Evolutionary conservation across 176 grass and related monocot species (phyloP), one percentile per base, ranked within the genome.

Genomic region (Triticum urartu): DNA sequence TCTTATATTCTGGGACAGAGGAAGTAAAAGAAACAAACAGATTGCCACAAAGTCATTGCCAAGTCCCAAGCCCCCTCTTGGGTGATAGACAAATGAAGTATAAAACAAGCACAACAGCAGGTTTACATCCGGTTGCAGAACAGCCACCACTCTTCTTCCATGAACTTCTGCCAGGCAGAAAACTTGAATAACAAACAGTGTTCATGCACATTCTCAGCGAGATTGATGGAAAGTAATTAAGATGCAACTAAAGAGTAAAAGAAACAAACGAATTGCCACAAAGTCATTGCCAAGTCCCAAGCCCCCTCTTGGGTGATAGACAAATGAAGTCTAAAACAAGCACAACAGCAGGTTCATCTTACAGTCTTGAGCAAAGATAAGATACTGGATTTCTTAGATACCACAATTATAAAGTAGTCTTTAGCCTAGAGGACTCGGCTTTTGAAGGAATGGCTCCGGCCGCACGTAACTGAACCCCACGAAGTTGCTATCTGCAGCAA

Each of bases 401-500:
- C 7, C 68, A 28, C n/a, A 40, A 79, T n/a, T 11, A 72, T 26
- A 18, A 39, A 39, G 11, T 59, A 73, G 12, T 17, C 21, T 75
- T 97, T 72, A 97, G 52, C 75, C 86, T 77, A 92, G 88, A 77
- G 91, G 95, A 75, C 91, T 98, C 4, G 89, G 95, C 83, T 85
- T 95, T 38, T 92, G 89, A 76, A 92, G 73, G 64, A 92, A 95
- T 0, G 91, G 80, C 4, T 77, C 65, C 5, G 97, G 94, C 77
- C 90, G 92, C 73, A 92, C 94, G 77, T 92, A 98, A 39, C 88
- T 92, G 90, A 98, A 98, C 63, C 97, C 94, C 72, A 87, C 81
- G 50, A 98, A 98, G 66, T 96, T 83, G 42, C 85, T 94, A 28
- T 87, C 89, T 61, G 84, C 89, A 13, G 91, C 80, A 10, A 94